Evolutionary conservation across 2,329 filamentous ascomycete genomes (phyloP), one percentile per base, ranked within the genome.

Genomic region (Colletotrichum endophyticum): DNA sequence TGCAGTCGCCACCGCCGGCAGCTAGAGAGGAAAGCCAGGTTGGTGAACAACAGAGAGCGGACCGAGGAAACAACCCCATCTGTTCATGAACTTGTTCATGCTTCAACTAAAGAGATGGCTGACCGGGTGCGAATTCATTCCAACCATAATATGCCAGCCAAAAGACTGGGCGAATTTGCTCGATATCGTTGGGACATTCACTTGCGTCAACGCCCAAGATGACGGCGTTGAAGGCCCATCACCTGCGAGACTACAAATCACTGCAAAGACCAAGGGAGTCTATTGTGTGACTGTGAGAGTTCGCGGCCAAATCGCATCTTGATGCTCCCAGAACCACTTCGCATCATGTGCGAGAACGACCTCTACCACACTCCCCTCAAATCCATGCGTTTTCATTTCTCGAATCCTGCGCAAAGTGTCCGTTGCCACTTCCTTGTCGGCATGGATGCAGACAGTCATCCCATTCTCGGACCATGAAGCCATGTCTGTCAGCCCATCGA

Each of bases 391-490:
- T n/a, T 57, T 57, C 44, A 59, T 15, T 27, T 69, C 11, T 25
- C n/a, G 25, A 25, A 70, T 70, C 8, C 32, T 70, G 22, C 53
- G 11, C 25, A 62, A 9, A 11, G 67, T 70, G 6, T 62, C 67
- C 11, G 67, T 28, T 30, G 53, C 67, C n/a, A 44, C 15, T n/a
- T 59, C 30, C 8, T 66, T 76, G n/a, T 69, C 56, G 13, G 49
- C 27, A 22, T 66, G 72, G n/a, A 64, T 70, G 25, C 66, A 74
- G 39, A 68, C 27, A 22, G 36, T 39, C 44, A 59, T 59, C 30
- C 70, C 39, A 22, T 53, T 34, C 12, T 70, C 72, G 19, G 11
- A 32, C 66, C 72, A 74, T 32, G 66, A 39, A 22, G 66, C 57
- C 13, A 74, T 32, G 6, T 44, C 66, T 6, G 32, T 74, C 8